These are phyloP conservation scores for Dunaliella salina DNA, from an alignment of 163 green algal species.

Conservation along the genomic window DNA sequence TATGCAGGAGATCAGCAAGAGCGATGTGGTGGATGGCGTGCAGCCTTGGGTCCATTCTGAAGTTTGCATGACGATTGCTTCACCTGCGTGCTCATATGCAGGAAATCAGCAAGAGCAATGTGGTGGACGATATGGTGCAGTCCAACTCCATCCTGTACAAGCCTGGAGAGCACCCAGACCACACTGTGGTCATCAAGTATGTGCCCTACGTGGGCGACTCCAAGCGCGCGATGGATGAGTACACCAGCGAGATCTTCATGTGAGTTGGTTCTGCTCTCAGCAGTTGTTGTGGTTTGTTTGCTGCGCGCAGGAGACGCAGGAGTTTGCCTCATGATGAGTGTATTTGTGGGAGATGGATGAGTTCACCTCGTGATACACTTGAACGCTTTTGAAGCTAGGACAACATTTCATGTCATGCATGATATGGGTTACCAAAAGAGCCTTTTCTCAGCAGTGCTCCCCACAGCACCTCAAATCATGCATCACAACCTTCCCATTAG, in stretches of 20 bases:
- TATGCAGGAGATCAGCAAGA: conserved; percentile 99
- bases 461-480: no score
- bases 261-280: background rate
- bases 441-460: no score
- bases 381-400: no score
- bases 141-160: conserved; percentile 91
- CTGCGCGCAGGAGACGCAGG: no score
- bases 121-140: conserved; percentile 98
- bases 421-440: no score
- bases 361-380: no score
- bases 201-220: conserved; percentile 94
- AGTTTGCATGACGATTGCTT: no score
- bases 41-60: conserved; percentile 65
- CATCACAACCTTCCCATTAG: no score
- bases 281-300: no score
- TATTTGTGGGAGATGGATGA: no score
- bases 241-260: conserved; percentile 95
- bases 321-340: no score
- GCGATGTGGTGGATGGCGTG: conserved; percentile 91
- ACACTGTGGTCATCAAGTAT: conserved; percentile 96
- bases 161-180: conserved; percentile 91
- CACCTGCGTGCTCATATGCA: conserved; percentile 25
- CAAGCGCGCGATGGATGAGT: conserved; percentile 98
- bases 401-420: no score
- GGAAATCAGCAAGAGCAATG: conserved; percentile 98